Conservation (phyloP, 2,329 filamentous ascomycete species). For the Laburnicola sp. region DNA sequence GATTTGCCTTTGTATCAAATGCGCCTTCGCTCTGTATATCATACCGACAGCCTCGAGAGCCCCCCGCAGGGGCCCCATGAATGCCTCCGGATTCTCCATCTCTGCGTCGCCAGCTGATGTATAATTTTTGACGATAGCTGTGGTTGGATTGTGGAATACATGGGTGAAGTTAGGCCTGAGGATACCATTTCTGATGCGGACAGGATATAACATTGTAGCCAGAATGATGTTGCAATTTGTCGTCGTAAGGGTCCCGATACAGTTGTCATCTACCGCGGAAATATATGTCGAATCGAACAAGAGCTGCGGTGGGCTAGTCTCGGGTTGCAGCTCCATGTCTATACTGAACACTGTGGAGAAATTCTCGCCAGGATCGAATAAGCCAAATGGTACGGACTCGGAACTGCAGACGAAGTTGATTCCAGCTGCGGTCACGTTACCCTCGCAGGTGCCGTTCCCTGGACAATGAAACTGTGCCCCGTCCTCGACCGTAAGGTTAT, state of each 20-base stretch:
- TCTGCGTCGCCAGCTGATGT: slow-evolving; percentile 10
- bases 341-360: slow-evolving; percentile 16
- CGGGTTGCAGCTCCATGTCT: slow-evolving; percentile 7
- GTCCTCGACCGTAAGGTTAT: slow-evolving; percentile 2
- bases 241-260: slow-evolving; percentile 14
- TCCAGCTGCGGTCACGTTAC: background rate
- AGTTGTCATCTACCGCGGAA: slow-evolving; percentile 11
- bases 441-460: slow-evolving; percentile 9
- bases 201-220: slow-evolving; percentile 17
- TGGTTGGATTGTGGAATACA: slow-evolving; percentile 3
- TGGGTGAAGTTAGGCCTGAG: slow-evolving; percentile 7
- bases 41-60: too few relatives aligned
- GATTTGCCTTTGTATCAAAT: too few relatives aligned
- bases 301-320: slow-evolving; percentile 12
- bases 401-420: background rate
- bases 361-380: background rate
- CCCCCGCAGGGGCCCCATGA: slow-evolving; percentile 1
- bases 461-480: slow-evolving; percentile 7
- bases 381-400: background rate
- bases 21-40: too few relatives aligned
- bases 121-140: slow-evolving; percentile 10
- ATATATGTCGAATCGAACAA: slow-evolving; percentile 13
- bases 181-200: slow-evolving; percentile 10
- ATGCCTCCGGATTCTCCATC: background rate
- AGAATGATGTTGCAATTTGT: slow-evolving; percentile 18